Percentiles rank a stretch among this genome's conserved stretches.
Conservation (phyloP, 2,329 filamentous ascomycete genomes). For the Aspergillus novofumigatus region DNA sequence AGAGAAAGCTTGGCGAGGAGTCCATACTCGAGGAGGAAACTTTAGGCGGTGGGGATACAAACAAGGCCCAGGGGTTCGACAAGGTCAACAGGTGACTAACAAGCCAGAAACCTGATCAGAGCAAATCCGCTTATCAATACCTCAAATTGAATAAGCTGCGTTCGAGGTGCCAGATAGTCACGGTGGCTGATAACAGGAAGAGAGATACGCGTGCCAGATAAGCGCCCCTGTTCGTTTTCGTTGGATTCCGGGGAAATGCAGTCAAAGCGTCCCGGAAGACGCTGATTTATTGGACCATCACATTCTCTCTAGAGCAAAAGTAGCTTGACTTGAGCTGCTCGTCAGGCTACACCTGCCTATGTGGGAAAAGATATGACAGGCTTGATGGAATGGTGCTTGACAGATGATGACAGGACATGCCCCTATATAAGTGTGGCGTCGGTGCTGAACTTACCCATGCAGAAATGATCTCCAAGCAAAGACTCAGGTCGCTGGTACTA, state of each 20-base stretch:
- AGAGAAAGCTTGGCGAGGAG: slow-evolving; percentile 13
- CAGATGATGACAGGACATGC: background rate
- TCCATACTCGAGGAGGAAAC: slow-evolving; percentile 23
- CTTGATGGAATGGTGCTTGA: background rate
- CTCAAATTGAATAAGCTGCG: slow-evolving; percentile 6
- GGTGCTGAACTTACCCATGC: background rate
- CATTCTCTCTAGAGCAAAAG: background rate
- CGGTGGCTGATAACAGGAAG: slow-evolving; percentile 5
- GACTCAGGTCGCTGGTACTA: background rate
- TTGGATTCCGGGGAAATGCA: background rate
- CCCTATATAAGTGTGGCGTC: background rate
- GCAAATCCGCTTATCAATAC: background rate
- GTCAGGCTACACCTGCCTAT: slow-evolving; percentile 22
- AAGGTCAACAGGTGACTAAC: background rate
- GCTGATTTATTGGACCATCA: background rate
- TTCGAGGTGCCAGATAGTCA: background rate
- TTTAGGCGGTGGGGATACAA: slow-evolving; percentile 18
- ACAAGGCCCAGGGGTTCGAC: slow-evolving; percentile 5
- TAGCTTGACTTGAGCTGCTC: slow-evolving; percentile 1
- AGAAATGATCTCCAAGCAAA: background rate
- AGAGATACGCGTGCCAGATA: slow-evolving; percentile 6
- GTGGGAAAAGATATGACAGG: slow-evolving; percentile 12
- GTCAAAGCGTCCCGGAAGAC: background rate
- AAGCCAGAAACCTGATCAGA: background rate
- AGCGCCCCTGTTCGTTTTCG: background rate